Conservation (phyloP, 768 basidiomycete species). For the Mycena galericulata region DNA sequence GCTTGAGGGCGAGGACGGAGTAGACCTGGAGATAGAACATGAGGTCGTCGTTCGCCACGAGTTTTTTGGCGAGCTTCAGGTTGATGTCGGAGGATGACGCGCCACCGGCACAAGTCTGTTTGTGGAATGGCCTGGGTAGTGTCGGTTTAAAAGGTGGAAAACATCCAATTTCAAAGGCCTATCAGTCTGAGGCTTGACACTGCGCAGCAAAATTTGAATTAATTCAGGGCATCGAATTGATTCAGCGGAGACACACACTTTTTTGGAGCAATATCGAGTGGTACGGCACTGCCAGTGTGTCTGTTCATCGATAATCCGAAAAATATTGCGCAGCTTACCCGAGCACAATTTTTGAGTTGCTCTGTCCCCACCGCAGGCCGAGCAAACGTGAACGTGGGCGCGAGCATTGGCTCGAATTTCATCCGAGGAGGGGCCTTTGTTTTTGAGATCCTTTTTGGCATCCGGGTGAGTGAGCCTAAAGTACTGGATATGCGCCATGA, state of each 20-base stretch:
- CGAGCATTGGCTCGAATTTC: conserved; percentile 18
- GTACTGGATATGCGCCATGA: too few species aligned
- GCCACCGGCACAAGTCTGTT: conserved; percentile 1
- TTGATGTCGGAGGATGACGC: conserved; percentile 12
- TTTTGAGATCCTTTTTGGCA: background rate
- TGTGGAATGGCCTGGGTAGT: conserved; percentile 12
- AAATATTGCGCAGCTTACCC: background rate
- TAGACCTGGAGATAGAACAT: conserved; percentile 28
- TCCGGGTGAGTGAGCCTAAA: too few species aligned
- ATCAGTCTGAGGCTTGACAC: conserved; percentile 26
- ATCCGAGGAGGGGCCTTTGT: background rate
- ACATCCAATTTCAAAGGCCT: background rate
- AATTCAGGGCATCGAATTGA: background rate
- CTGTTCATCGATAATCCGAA: background rate
- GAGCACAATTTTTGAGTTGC: conserved; percentile 20
- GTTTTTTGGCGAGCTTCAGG: conserved; percentile 26
- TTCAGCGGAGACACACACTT: background rate
- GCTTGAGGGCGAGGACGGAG: conserved; percentile 17
- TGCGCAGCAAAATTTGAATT: background rate
- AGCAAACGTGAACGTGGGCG: conserved; percentile 13
- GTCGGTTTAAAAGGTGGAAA: background rate
- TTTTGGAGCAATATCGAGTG: conserved; percentile 23
- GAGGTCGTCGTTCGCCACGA: conserved; percentile 18
- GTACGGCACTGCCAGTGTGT: background rate
- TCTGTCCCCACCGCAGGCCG: conserved; percentile 11